Evolutionary conservation across 257 asterid species (phyloP).

Genomic region (Przewalskia tangutica): DNA sequence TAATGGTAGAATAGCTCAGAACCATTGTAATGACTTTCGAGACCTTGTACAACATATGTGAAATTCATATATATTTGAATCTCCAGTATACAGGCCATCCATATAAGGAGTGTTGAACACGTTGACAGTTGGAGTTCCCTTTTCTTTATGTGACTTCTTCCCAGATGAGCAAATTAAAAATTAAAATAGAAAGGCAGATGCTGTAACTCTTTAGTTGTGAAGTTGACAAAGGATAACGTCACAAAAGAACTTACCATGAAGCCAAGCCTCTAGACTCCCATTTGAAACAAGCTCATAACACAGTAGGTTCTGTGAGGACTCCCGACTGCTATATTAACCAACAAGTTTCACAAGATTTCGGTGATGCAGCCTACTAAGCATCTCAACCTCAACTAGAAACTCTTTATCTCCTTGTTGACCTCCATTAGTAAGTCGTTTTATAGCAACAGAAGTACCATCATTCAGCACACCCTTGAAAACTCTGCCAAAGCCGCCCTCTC

Average conservation of each 20-base stretch:
- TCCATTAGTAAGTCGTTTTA: conserved; percentile 77
- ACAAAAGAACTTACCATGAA: conserved; percentile 52
- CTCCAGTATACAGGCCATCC: background rate
- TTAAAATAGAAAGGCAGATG: background rate
- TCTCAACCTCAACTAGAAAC: conserved; percentile 91
- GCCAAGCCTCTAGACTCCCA: conserved; percentile 96
- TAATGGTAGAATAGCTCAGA: background rate
- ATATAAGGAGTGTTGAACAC: background rate
- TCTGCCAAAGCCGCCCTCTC: conserved; percentile 95
- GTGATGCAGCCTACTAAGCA: conserved; percentile 96
- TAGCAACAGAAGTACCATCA: conserved; percentile 94
- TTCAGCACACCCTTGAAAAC: conserved; percentile 79
- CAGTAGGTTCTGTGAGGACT: conserved; percentile 71
- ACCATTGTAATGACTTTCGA: background rate
- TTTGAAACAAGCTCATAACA: conserved; percentile 96
- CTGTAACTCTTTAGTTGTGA: background rate
- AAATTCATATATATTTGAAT: background rate
- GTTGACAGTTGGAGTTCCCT: background rate
- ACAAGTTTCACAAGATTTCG: conserved; percentile 94
- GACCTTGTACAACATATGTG: background rate
- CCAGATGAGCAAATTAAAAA: background rate
- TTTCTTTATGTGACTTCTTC: background rate
- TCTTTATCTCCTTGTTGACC: conserved; percentile 98
- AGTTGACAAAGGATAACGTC: background rate
- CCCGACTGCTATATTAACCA: conserved; percentile 78